Conservation (phyloP, 163 green algal species). For the Coccomyxa subellipsoidea region DNA sequence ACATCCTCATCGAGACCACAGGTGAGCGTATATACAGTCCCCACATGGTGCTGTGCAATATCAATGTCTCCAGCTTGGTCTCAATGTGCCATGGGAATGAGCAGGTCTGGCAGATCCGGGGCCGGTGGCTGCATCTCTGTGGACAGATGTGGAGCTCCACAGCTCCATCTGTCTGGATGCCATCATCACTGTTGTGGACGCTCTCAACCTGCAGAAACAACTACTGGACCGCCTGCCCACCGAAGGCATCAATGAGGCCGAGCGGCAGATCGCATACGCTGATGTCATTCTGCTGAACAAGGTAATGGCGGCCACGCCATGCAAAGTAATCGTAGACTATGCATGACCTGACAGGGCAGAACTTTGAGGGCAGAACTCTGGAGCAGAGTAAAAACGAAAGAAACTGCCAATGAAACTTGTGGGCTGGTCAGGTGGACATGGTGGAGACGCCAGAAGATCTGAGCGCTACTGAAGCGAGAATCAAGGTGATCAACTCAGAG, state of each 20-base stretch:
- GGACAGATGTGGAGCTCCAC: constrained; percentile 83
- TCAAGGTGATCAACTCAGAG: constrained; percentile 66
- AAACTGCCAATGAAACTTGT: too few relatives aligned
- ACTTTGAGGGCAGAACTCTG: too few relatives aligned
- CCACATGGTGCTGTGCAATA: background rate
- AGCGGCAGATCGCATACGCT: constrained; percentile 79
- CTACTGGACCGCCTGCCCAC: constrained; percentile 41
- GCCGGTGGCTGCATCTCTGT: constrained; percentile 78
- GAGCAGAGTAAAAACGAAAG: too few relatives aligned
- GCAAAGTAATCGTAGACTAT: background rate
- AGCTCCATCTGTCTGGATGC: constrained; percentile 67
- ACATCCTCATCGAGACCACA: constrained; percentile 89
- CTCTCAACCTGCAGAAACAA: constrained; percentile 64
- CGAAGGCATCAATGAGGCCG: constrained; percentile 69
- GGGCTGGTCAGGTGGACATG: constrained; percentile 61
- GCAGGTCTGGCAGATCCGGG: constrained; percentile 82
- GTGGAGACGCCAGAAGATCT: constrained; percentile 19
- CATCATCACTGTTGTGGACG: constrained; percentile 87
- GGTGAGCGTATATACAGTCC: constrained; percentile 26
- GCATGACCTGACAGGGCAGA: too few relatives aligned
- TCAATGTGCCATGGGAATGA: background rate
- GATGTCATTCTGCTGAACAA: constrained; percentile 89
- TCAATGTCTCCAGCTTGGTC: background rate
- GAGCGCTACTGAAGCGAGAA: constrained; percentile 27
- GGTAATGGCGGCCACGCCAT: constrained; percentile 29